Conservation (phyloP, 768 basidiomycete genomes). For the Mycena olivaceomarginata region DNA sequence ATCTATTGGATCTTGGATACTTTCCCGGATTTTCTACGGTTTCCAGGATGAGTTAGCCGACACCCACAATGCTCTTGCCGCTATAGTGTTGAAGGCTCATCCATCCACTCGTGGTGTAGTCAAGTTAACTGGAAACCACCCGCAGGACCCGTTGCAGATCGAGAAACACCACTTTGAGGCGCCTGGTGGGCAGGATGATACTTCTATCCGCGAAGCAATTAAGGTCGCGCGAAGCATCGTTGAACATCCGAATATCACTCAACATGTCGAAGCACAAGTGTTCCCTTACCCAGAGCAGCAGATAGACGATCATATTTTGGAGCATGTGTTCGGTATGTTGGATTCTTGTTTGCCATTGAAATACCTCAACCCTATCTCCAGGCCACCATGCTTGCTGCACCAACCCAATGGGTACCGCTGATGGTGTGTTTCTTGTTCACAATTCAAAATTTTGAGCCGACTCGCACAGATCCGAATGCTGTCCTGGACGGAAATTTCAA, state of each 20-base stretch:
- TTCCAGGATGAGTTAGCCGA: conserved; percentile 45
- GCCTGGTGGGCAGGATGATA: conserved; percentile 46
- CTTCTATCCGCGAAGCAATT: conserved; percentile 49
- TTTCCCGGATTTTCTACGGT: conserved; percentile 53
- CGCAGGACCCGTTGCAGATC: conserved; percentile 53
- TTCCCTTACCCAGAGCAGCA: conserved; percentile 47
- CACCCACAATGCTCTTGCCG: conserved; percentile 49
- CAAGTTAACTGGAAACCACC: conserved; percentile 51
- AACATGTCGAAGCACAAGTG: conserved; percentile 45
- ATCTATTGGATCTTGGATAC: conserved; percentile 48
- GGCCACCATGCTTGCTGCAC: conserved; percentile 56
- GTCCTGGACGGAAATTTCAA: conserved; percentile 55
- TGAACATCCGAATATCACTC: conserved; percentile 29
- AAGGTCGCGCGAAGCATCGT: conserved; percentile 48
- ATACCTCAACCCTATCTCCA: conserved; percentile 12
- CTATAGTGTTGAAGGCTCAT: conserved; percentile 49
- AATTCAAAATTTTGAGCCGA: neutral
- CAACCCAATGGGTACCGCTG: conserved; percentile 50
- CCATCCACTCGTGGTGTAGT: conserved; percentile 52
- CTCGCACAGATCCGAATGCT: conserved; percentile 49
- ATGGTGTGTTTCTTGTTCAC: conserved; percentile 43
- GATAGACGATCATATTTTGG: conserved; percentile 50
- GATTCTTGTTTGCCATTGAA: neutral
- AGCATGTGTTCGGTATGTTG: conserved; percentile 49
- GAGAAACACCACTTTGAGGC: conserved; percentile 53